Base-by-base conservation (phyloP, 2,329 filamentous ascomycete species). In the Paecilomyces formosus region DNA sequence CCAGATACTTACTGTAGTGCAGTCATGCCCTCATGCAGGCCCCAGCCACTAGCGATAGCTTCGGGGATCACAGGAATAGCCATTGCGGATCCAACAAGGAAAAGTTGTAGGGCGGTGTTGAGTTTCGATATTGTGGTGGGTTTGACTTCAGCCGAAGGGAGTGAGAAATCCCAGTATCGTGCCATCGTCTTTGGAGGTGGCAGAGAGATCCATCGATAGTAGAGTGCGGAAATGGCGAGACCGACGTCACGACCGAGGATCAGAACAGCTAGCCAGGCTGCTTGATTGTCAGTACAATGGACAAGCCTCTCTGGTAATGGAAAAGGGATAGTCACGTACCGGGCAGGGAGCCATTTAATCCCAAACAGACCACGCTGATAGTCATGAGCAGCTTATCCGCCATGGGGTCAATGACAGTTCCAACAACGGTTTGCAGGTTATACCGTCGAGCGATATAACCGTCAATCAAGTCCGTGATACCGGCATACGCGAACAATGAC, bases 341-440 rank as follows among this genome's bases (percentile, higher is more conserved):
- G 59, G 93, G 92, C 55, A 99, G 80, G 13, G 86, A 83, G 3
- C 91, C 92, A 66, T 96, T 92, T 62, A 88, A 81, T 3, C 92
- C 92, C 52, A 97, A 77, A 63, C 89, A 92, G 12, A 93, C 87
- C 0, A 93, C 95, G 66, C 96, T 76, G 59, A 96, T 86, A 0
- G 93, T 97, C 94, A 99, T 97, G 63, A 99, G 82, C 8, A 86
- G 84, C 78, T 99, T 99, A 76, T 99, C 94, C 2, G 94, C 94
- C 89, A 97, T 94, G 5, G 94, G 94, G 69, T 96, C 92, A 62
- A 99, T 91, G 30, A 99, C 86, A 57, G 90, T 95, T 57, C 94
- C 94, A 9, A 97, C 91, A 1, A 99, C 93, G 0, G 94, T 97
- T 74, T 94, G 89, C 58, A 91, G 82, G 55, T 93, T 88, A 86